These are phyloP conservation scores for Botrytis medusae DNA, from an alignment of 2,329 filamentous ascomycete species.

Conservation along the genomic window DNA sequence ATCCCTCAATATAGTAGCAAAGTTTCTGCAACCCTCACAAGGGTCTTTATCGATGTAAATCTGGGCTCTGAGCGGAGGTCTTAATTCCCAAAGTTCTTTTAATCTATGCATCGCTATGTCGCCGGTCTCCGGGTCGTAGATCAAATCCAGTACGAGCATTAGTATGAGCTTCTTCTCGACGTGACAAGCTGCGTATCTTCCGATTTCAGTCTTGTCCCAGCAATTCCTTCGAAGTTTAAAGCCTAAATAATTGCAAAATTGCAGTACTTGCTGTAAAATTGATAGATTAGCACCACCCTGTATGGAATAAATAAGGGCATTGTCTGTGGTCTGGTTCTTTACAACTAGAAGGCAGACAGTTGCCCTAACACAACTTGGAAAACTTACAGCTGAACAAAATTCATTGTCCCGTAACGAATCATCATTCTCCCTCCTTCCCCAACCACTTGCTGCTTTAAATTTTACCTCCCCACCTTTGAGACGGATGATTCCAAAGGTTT, in stretches of 20 bases:
- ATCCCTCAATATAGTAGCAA: not conserved
- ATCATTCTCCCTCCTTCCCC: not conserved
- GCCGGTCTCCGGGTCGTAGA: conserved; percentile 7
- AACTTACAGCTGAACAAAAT: conserved; percentile 13
- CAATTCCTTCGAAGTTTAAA: conserved; percentile 3
- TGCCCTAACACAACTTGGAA: not conserved
- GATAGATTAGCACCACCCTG: not conserved
- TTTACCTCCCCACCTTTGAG: not conserved
- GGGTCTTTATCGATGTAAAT: conserved; percentile 11
- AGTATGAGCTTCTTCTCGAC: conserved; percentile 20
- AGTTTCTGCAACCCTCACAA: not conserved
- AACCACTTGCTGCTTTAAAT: conserved; percentile 6
- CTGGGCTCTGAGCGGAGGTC: not conserved
- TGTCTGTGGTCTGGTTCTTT: not conserved
- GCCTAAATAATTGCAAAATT: conserved; percentile 16
- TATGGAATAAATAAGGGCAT: not conserved
- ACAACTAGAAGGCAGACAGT: not conserved
- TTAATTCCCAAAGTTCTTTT: not conserved
- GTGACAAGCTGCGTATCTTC: conserved; percentile 16
- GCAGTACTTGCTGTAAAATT: not conserved
- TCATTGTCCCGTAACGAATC: conserved; percentile 10
- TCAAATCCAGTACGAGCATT: not conserved
- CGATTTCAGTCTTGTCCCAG: conserved; percentile 9
- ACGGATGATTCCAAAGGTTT: conserved; percentile 7
- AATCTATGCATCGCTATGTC: conserved; percentile 4